phyloP scores from a whole-genome alignment of 148 eudicot genomes.

The Beta vulgaris region DNA sequence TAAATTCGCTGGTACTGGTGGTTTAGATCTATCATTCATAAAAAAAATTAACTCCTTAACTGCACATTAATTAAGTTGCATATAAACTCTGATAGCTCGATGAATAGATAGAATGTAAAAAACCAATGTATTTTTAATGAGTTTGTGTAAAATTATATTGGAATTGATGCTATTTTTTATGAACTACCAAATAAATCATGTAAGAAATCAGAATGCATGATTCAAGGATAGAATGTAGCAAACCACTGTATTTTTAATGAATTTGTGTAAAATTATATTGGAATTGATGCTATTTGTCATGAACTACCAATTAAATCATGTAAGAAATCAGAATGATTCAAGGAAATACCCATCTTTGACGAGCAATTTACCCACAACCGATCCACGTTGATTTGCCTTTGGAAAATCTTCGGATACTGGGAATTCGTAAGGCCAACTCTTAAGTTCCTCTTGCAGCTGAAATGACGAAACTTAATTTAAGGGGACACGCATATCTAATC shows the following conservation, averaged over 20 bases:
- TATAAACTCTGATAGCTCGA: not conserved
- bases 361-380: constrained; percentile 52
- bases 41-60: not conserved
- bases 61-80: not conserved
- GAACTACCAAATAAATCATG: too few species aligned
- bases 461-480: not conserved
- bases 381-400: constrained; percentile 48
- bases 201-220: too few species aligned
- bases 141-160: too few species aligned
- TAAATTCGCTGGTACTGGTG: constrained; percentile 32
- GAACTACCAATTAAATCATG: too few species aligned
- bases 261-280: too few species aligned
- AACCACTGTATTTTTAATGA: too few species aligned
- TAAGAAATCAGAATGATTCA: not conserved
- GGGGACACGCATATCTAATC: too few species aligned
- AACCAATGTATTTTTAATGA: too few species aligned
- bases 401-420: constrained; percentile 52
- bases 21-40: constrained; percentile 19
- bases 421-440: constrained; percentile 75
- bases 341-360: constrained; percentile 59
- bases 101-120: too few species aligned
- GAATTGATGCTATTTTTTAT: too few species aligned
- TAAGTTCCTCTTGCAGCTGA: constrained; percentile 57
- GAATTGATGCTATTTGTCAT: too few species aligned
- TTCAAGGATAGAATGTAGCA: too few species aligned